Evolutionary conservation across 805 yeast genomes (phyloP), one percentile per base, ranked within the genome.

Genomic region (Wickerhamiella nectarea): DNA sequence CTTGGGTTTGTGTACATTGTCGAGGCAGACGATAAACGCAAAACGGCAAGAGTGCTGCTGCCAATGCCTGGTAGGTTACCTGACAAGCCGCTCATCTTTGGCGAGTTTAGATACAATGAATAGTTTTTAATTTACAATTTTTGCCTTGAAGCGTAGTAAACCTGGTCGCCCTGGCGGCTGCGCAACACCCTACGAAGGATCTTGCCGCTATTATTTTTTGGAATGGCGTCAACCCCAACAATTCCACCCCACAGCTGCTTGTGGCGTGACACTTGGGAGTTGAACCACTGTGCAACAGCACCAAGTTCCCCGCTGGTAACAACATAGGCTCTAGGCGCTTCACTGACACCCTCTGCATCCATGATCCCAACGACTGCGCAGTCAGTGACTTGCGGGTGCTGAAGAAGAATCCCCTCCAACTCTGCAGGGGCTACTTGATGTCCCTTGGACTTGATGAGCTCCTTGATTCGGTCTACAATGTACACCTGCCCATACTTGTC

Each of bases 361-460:
- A 45, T 48, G 21, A 58, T 75, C 45, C 95, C 95, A 49, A 83
- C 82, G 43, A 85, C 95, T 6, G 95, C 95, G 55, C 82, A 70
- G 63, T 86, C 95, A 34, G 78, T 74, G 39, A 86, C 95, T 45
- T 71, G 66, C 12, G 71, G 71, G 63, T 83, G 85, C 53, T 75
- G 80, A 47, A 76, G 69, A 55, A 84, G 66, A 15, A 89, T 80
- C 28, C 89, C 80, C 63, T 86, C 95, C 49, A 86, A 80, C 66
- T 86, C 95, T 11, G 95, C 87, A 34, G 95, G 87, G 10, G 95
- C 86, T 50, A 86, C 74, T 67, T 94, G 78, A 63, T 85, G 94
- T 50, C 95, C 95, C 49, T 58, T 58, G 6, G 60, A 56, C 65
- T 76, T 76, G 67, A 76, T 76, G 56, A 76, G 72, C 57, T 76